These are phyloP conservation scores for Gamarada debralockiae DNA, from an alignment of 495 filamentous ascomycete species.

Conservation along the genomic window DNA sequence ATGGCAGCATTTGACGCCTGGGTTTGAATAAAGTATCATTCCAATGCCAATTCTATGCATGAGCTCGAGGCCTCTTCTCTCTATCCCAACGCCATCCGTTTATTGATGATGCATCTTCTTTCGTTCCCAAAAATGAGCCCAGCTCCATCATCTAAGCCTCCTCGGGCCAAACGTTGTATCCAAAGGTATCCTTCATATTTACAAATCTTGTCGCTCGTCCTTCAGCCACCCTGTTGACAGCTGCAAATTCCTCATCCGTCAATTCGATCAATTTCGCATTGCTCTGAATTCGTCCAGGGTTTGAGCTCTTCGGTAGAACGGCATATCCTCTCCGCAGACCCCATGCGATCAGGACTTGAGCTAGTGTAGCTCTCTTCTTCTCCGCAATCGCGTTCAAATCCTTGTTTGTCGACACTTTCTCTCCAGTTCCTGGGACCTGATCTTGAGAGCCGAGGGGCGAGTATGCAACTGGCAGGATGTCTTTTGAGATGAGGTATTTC, in stretches of 20 bases:
- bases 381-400: slow-evolving; percentile 43
- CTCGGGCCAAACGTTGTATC: slow-evolving; percentile 26
- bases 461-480: slow-evolving; percentile 49
- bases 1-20: no score
- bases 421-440: slow-evolving; percentile 63
- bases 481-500: slow-evolving; percentile 30
- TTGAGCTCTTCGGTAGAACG: slow-evolving; percentile 47
- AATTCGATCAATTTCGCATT: slow-evolving; percentile 31
- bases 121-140: not conserved
- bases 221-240: slow-evolving; percentile 56
- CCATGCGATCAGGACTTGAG: slow-evolving; percentile 42
- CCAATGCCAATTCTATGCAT: not conserved
- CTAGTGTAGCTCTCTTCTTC: slow-evolving; percentile 33
- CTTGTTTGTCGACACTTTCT: slow-evolving; percentile 56
- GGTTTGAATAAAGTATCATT: no score
- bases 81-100: not conserved
- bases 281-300: slow-evolving; percentile 38
- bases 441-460: slow-evolving; percentile 56
- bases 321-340: slow-evolving; percentile 45
- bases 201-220: slow-evolving; percentile 66
- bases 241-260: slow-evolving; percentile 33
- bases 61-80: not conserved
- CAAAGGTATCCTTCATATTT: slow-evolving; percentile 66
- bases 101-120: no score
- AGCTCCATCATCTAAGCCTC: slow-evolving; percentile 6